These are phyloP conservation scores for Whalleya microplaca DNA, from an alignment of 2,329 filamentous ascomycete genomes.

Conservation along the genomic window DNA sequence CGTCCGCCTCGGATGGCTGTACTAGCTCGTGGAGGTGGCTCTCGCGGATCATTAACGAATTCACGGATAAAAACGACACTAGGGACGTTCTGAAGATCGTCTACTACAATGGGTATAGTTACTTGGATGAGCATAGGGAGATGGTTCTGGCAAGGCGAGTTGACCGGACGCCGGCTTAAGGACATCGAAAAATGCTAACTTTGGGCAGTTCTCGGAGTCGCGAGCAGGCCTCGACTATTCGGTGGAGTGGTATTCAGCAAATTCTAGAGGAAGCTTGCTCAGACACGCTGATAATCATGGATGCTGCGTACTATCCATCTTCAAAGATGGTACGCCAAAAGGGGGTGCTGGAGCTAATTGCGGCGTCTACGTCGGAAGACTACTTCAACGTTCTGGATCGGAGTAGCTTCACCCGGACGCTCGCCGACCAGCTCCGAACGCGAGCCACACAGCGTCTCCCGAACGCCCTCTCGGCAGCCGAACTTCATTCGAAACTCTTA, in stretches of 20 bases:
- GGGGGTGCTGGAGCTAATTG: conserved; percentile 60
- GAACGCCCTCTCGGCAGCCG: conserved; percentile 53
- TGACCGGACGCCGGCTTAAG: neutral
- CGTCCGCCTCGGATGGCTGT: conserved; percentile 47
- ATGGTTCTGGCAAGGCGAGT: conserved; percentile 61
- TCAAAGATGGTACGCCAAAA: conserved; percentile 55
- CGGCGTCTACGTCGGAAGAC: conserved; percentile 58
- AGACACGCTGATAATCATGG: conserved; percentile 62
- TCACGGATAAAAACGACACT: conserved; percentile 56
- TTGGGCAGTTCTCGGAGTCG: conserved; percentile 50
- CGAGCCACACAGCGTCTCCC: conserved; percentile 48
- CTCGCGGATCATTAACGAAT: conserved; percentile 53
- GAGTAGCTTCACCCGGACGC: conserved; percentile 54
- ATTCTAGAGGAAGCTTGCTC: conserved; percentile 59
- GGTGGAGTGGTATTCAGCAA: conserved; percentile 61
- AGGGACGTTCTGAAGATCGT: conserved; percentile 62
- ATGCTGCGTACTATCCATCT: conserved; percentile 61
- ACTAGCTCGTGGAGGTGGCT: conserved; percentile 59
- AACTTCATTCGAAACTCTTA: conserved; percentile 58
- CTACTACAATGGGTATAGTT: conserved; percentile 60
- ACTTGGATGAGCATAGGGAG: conserved; percentile 57
- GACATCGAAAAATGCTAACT: conserved; percentile 24
- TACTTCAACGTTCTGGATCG: conserved; percentile 52
- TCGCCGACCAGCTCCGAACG: conserved; percentile 54
- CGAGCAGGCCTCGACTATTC: conserved; percentile 50